phyloP scores from a whole-genome alignment of 345 rosid species.

The Microcos paniculata region DNA sequence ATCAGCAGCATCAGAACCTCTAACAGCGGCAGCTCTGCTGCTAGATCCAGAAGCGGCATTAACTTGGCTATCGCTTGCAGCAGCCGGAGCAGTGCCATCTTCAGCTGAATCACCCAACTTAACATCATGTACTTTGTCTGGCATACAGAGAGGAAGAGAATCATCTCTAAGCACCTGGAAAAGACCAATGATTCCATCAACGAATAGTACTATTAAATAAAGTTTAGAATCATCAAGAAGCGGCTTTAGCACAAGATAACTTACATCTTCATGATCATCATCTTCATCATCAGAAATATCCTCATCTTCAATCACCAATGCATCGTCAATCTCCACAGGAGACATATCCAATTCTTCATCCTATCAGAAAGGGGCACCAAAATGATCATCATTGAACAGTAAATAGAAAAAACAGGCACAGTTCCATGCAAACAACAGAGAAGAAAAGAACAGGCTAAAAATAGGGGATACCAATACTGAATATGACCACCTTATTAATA shows the following conservation, averaged over 20 bases:
- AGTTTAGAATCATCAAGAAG: neutral
- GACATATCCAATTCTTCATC: slow-evolving; percentile 93
- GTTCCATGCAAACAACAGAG: neutral
- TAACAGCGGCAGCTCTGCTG: slow-evolving; percentile 65
- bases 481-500: neutral
- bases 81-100: slow-evolving; percentile 44
- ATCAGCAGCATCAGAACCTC: slow-evolving; percentile 75
- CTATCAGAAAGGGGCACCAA: slow-evolving; percentile 30
- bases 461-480: neutral
- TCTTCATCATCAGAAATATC: slow-evolving; percentile 95
- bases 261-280: slow-evolving; percentile 91
- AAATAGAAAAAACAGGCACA: neutral
- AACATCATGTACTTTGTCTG: slow-evolving; percentile 96
- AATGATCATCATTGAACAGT: neutral
- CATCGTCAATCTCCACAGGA: slow-evolving; percentile 91
- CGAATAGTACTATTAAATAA: neutral
- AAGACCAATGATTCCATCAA: slow-evolving; percentile 4
- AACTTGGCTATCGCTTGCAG: slow-evolving; percentile 53
- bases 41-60: slow-evolving; percentile 81
- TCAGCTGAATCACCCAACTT: slow-evolving; percentile 84
- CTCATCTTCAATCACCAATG: slow-evolving; percentile 96
- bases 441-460: neutral
- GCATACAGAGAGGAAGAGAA: slow-evolving; percentile 83
- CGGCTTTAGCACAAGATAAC: slow-evolving; percentile 23
- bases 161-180: slow-evolving; percentile 83